These are phyloP conservation scores for Corynespora cassiicola DNA, from an alignment of 2,329 filamentous ascomycete species.

Conservation along the genomic window DNA sequence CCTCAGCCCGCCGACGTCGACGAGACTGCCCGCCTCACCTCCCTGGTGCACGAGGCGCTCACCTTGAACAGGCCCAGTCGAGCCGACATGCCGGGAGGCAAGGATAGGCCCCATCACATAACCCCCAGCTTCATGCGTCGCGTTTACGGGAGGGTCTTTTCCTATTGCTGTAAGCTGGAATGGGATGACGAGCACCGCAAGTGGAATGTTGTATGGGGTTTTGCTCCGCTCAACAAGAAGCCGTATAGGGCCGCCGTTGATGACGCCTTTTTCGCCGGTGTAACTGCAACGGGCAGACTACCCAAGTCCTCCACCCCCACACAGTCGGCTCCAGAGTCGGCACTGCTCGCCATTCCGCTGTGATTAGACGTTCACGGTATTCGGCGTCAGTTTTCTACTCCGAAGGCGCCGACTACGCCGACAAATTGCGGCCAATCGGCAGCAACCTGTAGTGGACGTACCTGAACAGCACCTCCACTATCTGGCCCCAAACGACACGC, in stretches of 20 bases:
- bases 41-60: constrained; percentile 23
- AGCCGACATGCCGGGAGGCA: constrained; percentile 28
- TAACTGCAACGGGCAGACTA: constrained; percentile 24
- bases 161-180: constrained; percentile 50
- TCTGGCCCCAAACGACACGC: constrained; percentile 10
- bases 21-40: constrained; percentile 8
- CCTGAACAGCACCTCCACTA: constrained; percentile 1
- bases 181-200: constrained; percentile 38
- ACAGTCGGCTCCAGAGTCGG: too few species aligned
- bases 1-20: constrained; percentile 2
- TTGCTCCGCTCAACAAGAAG: constrained; percentile 12
- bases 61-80: constrained; percentile 32
- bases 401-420: too few species aligned
- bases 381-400: too few species aligned
- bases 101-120: constrained; percentile 42
- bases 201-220: constrained; percentile 37
- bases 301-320: too few species aligned
- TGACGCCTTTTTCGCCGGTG: constrained; percentile 34
- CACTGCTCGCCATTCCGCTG: too few species aligned
- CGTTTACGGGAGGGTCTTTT: constrained; percentile 51
- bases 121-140: constrained; percentile 54
- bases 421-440: constrained; percentile 11
- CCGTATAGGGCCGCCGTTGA: constrained; percentile 26
- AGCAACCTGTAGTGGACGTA: constrained; percentile 6
- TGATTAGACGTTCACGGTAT: neutral